Conservation (phyloP, 345 rosid genomes). For the Eutrema japonicum region DNA sequence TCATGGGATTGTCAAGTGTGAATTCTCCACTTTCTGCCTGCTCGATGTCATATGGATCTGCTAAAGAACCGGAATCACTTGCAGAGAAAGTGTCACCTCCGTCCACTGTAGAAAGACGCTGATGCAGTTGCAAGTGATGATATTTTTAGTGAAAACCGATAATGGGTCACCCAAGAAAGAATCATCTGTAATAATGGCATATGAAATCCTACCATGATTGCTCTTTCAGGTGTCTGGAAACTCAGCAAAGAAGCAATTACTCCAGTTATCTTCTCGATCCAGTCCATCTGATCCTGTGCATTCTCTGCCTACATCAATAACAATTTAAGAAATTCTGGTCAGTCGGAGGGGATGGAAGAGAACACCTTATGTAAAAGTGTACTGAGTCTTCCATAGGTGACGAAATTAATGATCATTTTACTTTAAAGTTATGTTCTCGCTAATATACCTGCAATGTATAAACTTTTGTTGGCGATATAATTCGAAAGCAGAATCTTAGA, state of each 20-base stretch:
- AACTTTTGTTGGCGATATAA: conserved; percentile 63
- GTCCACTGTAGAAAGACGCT: conserved; percentile 54
- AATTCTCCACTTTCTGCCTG: conserved; percentile 50
- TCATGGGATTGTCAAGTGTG: conserved; percentile 39
- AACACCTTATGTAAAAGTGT: conserved; percentile 1
- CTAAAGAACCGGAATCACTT: conserved; percentile 54
- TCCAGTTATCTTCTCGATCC: conserved; percentile 86
- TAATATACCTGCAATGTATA: conserved; percentile 70
- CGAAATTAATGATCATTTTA: neutral
- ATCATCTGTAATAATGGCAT: conserved; percentile 9
- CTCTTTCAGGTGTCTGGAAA: conserved; percentile 64
- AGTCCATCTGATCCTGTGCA: conserved; percentile 79
- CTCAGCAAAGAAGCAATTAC: conserved; percentile 70
- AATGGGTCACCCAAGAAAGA: conserved; percentile 20
- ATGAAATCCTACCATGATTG: conserved; percentile 45
- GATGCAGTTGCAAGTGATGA: conserved; percentile 38
- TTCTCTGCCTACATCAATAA: conserved; percentile 71
- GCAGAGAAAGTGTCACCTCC: conserved; percentile 53
- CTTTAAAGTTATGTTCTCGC: conserved; percentile 1
- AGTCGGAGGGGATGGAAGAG: conserved; percentile 1
- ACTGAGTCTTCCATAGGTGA: neutral
- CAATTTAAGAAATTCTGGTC: neutral
- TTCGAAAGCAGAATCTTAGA: conserved; percentile 83
- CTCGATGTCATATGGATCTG: conserved; percentile 52
- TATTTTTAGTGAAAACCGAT: conserved; percentile 17